Evolutionary conservation across 495 filamentous ascomycete genomes (phyloP).

Genomic region (Penicillium ochrochloron): DNA sequence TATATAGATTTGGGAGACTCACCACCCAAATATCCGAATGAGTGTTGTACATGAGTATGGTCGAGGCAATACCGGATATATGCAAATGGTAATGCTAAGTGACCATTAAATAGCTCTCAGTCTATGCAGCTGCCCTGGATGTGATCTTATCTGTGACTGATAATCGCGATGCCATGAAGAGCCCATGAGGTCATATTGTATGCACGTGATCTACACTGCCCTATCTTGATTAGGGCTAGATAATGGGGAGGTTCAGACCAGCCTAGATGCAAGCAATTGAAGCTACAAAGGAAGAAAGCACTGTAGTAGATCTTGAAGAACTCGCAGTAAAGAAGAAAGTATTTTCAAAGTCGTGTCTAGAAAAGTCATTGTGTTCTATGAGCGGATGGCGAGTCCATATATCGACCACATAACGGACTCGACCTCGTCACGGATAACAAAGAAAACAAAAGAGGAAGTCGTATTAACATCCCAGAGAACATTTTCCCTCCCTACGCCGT

Average conservation of each 20-base stretch:
- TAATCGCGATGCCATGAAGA: conserved; percentile 10
- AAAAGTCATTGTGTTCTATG: conserved; percentile 34
- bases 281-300: background rate
- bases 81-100: background rate
- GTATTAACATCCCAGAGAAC: conserved; percentile 53
- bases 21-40: conserved; percentile 58
- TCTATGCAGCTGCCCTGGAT: background rate
- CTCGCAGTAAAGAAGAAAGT: conserved; percentile 10
- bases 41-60: conserved; percentile 45
- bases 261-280: background rate
- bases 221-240: conserved; percentile 28
- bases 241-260: background rate
- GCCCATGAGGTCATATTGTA: conserved; percentile 22
- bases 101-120: background rate
- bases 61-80: background rate
- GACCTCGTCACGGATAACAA: conserved; percentile 39
- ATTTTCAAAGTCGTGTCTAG: conserved; percentile 21
- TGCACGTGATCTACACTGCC: conserved; percentile 23
- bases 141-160: conserved; percentile 15
- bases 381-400: conserved; percentile 27
- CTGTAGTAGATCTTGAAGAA: background rate
- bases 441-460: conserved; percentile 44
- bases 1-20: conserved; percentile 24
- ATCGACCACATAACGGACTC: conserved; percentile 29
- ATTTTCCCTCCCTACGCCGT: conserved; percentile 58